Percentiles rank a stretch among this genome's conserved stretches.
phyloP scores from a whole-genome alignment of 768 basidiomycete genomes.

The Mycena olivaceomarginata region DNA sequence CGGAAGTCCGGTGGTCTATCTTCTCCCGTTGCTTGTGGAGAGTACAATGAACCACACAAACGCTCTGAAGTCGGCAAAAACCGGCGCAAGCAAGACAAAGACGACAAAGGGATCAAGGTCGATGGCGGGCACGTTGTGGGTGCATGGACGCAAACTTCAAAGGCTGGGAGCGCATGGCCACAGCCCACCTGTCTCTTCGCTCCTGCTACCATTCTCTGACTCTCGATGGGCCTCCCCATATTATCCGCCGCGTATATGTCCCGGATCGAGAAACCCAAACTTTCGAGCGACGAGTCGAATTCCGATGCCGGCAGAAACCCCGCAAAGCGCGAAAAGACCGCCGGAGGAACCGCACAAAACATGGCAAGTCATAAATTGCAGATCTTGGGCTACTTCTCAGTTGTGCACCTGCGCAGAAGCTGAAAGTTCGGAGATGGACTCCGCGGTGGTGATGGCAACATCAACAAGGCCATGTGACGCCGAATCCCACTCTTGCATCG shows the following conservation, averaged over 20 bases:
- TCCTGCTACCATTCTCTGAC: slow-evolving; percentile 11
- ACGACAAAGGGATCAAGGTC: neutral
- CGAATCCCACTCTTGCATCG: slow-evolving; percentile 6
- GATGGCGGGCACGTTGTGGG: slow-evolving; percentile 28
- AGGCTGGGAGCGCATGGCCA: neutral
- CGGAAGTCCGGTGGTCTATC: neutral
- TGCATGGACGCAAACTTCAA: slow-evolving; percentile 8
- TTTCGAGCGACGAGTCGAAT: neutral
- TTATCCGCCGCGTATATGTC: slow-evolving; percentile 56
- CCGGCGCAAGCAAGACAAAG: slow-evolving; percentile 8
- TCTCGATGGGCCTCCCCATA: slow-evolving; percentile 47
- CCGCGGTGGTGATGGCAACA: slow-evolving; percentile 13
- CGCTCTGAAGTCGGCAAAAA: neutral
- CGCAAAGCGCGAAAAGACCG: slow-evolving; percentile 14
- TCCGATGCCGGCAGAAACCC: slow-evolving; percentile 7
- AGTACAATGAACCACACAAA: neutral
- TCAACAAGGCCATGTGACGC: slow-evolving; percentile 14
- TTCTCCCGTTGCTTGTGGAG: neutral
- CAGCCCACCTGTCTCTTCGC: slow-evolving; percentile 6
- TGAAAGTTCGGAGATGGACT: neutral
- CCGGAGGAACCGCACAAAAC: slow-evolving; percentile 14
- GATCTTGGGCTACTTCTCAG: neutral
- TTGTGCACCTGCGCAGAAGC: neutral
- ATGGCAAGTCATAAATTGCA: neutral
- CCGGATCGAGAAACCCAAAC: slow-evolving; percentile 26